Evolutionary conservation across 2,329 filamentous ascomycete genomes (phyloP).

Genomic region (Juglanconis oblonga): DNA sequence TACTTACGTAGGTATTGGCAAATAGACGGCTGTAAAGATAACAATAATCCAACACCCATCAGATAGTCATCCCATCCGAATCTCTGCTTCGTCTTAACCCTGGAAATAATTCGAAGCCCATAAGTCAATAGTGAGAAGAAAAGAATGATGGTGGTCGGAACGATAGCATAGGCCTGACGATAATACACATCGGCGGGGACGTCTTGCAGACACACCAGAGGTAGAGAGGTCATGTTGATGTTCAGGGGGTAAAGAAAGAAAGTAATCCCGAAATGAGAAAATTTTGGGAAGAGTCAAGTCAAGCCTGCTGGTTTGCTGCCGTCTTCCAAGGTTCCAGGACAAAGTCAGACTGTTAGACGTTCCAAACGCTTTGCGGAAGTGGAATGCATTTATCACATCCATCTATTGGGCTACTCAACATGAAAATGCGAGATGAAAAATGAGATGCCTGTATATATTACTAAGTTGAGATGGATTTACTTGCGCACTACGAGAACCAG

Average conservation of each 20-base stretch:
- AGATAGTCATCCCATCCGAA: slow-evolving; percentile 15
- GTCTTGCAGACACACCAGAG: slow-evolving; percentile 1
- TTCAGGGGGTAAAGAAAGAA: neutral
- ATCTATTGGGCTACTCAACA: no score
- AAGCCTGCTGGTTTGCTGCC: neutral
- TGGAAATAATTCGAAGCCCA: slow-evolving; percentile 1
- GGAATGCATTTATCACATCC: neutral
- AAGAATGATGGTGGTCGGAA: slow-evolving; percentile 14
- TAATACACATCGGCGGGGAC: slow-evolving; percentile 1
- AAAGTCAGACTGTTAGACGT: no score
- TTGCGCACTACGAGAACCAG: no score
- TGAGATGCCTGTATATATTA: no score
- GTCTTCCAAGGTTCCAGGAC: neutral
- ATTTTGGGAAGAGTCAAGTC: neutral
- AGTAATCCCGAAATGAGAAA: no score
- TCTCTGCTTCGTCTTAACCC: slow-evolving; percentile 9
- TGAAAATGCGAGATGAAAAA: no score
- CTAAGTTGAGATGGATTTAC: no score
- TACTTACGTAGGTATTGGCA: slow-evolving; percentile 15
- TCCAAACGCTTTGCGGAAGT: no score
- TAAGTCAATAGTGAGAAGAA: slow-evolving; percentile 10
- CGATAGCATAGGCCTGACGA: slow-evolving; percentile 4
- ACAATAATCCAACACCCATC: slow-evolving; percentile 10
- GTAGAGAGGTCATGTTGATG: neutral
- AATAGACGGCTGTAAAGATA: slow-evolving; percentile 14